Percentiles rank a stretch among this genome's conserved stretches.
Evolutionary conservation across 2,329 filamentous ascomycete species (phyloP).

Genomic region (Ophiostoma montium): DNA sequence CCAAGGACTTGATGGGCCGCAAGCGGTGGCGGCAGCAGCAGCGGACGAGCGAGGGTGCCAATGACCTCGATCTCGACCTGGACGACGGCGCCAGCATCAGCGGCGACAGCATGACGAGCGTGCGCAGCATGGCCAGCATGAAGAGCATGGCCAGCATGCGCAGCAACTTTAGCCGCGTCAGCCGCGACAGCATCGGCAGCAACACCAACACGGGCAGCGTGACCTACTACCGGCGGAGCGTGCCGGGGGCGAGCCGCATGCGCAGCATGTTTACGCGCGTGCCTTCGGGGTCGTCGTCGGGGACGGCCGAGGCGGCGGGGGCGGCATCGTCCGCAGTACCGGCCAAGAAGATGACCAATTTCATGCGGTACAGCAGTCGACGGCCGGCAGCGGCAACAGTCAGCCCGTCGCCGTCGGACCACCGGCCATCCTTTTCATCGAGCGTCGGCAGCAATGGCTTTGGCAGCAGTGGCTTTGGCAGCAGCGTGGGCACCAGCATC

Average conservation of each 20-base stretch:
- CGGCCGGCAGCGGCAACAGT: background rate
- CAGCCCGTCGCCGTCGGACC: background rate
- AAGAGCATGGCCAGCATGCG: background rate
- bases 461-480: background rate
- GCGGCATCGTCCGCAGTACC: background rate
- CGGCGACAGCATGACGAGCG: constrained; percentile 5
- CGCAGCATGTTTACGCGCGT: constrained; percentile 12
- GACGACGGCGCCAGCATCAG: constrained; percentile 6
- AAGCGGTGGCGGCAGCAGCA: too few species aligned
- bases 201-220: constrained; percentile 1
- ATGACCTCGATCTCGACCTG: too few species aligned
- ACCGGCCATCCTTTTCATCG: background rate
- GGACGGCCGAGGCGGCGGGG: background rate
- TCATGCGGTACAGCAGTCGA: constrained; percentile 8
- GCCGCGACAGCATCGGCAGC: constrained; percentile 8
- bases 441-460: background rate
- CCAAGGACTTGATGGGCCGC: constrained; percentile 4
- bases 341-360: constrained; percentile 10
- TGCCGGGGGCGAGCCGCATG: constrained; percentile 26
- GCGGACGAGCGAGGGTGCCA: too few species aligned
- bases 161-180: background rate
- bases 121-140: background rate
- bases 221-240: constrained; percentile 23
- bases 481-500: background rate
- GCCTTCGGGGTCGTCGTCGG: background rate